These are phyloP conservation scores for Penicillium tannophilum DNA, from an alignment of 495 filamentous ascomycete genomes.

Conservation along the genomic window DNA sequence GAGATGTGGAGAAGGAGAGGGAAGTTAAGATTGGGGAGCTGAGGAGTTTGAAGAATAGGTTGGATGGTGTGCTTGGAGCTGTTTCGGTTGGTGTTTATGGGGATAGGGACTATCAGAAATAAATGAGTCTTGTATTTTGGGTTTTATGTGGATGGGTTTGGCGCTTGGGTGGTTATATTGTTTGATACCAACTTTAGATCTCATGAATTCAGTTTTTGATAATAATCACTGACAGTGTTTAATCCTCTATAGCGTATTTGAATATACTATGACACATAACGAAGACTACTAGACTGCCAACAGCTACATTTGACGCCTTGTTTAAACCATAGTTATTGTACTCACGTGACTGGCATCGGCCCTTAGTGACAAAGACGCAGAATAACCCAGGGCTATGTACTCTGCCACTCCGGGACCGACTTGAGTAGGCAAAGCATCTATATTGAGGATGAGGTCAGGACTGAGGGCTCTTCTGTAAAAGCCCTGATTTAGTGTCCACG, in stretches of 20 bases:
- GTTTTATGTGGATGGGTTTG: background rate
- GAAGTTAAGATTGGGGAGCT: slow-evolving; percentile 70
- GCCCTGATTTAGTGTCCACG: too few species aligned
- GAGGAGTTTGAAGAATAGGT: slow-evolving; percentile 61
- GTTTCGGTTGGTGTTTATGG: slow-evolving; percentile 44
- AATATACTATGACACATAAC: too few species aligned
- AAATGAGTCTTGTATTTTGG: background rate
- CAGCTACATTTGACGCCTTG: background rate
- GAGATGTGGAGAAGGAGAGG: slow-evolving; percentile 71
- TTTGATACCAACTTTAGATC: slow-evolving; percentile 15
- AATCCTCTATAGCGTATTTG: too few species aligned
- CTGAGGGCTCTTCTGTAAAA: too few species aligned
- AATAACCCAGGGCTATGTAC: too few species aligned
- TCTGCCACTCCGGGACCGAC: too few species aligned
- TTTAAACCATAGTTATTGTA: background rate
- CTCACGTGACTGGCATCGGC: too few species aligned
- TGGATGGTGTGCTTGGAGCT: slow-evolving; percentile 63
- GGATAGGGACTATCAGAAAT: slow-evolving; percentile 20
- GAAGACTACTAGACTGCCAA: too few species aligned
- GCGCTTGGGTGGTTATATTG: slow-evolving; percentile 1
- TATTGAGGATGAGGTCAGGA: too few species aligned
- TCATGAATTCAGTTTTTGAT: background rate
- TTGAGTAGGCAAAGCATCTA: too few species aligned
- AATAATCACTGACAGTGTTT: background rate
- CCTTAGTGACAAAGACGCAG: too few species aligned